Base-by-base conservation (phyloP, 345 rosid species). In the Isatis tinctoria region DNA sequence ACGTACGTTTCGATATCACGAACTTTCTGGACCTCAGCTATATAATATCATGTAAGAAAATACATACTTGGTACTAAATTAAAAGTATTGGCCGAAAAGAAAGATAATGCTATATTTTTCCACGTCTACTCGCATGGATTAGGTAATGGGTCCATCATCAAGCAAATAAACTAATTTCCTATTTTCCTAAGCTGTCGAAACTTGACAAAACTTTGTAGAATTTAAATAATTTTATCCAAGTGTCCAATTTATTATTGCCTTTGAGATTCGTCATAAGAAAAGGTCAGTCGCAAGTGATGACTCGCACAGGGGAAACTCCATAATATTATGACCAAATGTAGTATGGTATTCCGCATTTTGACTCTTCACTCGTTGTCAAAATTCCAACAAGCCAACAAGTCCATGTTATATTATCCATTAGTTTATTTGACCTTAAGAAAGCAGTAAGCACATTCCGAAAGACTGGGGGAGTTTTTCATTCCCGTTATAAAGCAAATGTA, bases 321-420 rank as follows among this genome's bases (percentile, higher is more conserved):
- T 51, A 10, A 28, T 51, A 22, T 51, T 53, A 53, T 14, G 59
- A 10, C 8, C 8, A 8, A 39, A 39, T 12, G 43, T 39, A 53
- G 18, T 52, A 24, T 8, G 33, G 33, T 24, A 52, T 16, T 53
- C 27, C 4, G 10, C 27, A 44, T 30, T 11, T 62, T 26, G 67
- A 63, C 53, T 63, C 68, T 43, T 44, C 4, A 43, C 66, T 61
- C 49, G 66, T 60, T 61, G 35, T 39, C 35, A 60, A 39, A 22
- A 22, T 60, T 60, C 33, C 18, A 60, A 60, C 17, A 48, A 51
- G 16, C 6, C 45, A 41, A 43, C 18, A 14, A 30, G 39, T 60
- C 26, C 41, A 9, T 33, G 4, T 57, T 16, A 32, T 17, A 56
- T 56, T 12, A n/a, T 57, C 36, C 20, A 32, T 4, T 57, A 22